Conservation (phyloP, 2,329 filamentous ascomycete species). For the Diaporthe nobilis region DNA sequence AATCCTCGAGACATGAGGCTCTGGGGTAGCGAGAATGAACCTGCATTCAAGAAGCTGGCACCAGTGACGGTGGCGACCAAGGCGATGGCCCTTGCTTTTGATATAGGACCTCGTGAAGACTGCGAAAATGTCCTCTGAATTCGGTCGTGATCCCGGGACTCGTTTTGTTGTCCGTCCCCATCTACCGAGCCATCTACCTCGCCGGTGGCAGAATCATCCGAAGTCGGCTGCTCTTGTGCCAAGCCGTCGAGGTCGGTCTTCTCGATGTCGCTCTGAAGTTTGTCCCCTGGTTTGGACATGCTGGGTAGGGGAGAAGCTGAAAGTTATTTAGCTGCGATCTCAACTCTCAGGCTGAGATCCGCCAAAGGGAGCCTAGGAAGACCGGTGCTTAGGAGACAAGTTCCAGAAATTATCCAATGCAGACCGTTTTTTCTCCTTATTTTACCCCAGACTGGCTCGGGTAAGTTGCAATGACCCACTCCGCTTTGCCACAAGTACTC, state of each 20-base stretch:
- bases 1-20: background rate
- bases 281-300: background rate
- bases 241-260: background rate
- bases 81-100: conserved; percentile 67
- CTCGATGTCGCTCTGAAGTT: background rate
- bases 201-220: conserved; percentile 28
- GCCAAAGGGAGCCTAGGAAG: background rate
- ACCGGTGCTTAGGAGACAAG: background rate
- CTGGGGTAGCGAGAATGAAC: conserved; percentile 33
- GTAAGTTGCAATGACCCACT: background rate
- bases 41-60: conserved; percentile 69
- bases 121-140: conserved; percentile 15
- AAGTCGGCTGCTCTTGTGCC: conserved; percentile 23
- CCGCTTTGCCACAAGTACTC: background rate
- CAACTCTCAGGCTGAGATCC: background rate
- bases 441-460: conserved; percentile 13
- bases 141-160: background rate
- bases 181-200: conserved; percentile 20
- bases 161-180: background rate
- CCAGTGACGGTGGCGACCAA: conserved; percentile 69
- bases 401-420: background rate
- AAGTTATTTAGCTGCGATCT: background rate
- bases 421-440: conserved; percentile 2
- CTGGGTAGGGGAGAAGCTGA: background rate
- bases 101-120: conserved; percentile 50